Evolutionary conservation across 352 stramenopile genomes (phyloP).

Genomic region (Pythium volutum): DNA sequence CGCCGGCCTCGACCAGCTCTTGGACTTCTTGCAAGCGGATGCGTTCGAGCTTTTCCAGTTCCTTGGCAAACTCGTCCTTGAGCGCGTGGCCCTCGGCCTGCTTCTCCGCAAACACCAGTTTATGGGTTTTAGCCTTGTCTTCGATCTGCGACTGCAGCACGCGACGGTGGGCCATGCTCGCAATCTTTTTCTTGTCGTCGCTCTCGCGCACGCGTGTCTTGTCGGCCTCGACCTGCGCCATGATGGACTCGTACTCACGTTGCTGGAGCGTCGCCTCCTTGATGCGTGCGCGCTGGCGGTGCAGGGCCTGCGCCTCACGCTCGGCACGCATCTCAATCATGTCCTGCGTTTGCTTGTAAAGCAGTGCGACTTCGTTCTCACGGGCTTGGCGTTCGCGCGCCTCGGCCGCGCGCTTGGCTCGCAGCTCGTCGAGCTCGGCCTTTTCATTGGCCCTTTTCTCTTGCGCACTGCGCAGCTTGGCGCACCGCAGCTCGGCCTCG

Average conservation of each 20-base stretch:
- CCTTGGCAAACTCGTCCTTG: conserved; percentile 69
- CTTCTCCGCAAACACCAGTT: conserved; percentile 65
- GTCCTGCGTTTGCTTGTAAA: conserved; percentile 85
- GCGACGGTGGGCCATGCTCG: conserved; percentile 63
- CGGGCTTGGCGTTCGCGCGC: conserved; percentile 84
- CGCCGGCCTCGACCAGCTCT: conserved; percentile 81
- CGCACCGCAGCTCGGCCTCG: conserved; percentile 69
- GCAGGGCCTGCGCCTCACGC: conserved; percentile 63
- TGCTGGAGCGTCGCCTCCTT: conserved; percentile 83
- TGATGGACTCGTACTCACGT: conserved; percentile 88
- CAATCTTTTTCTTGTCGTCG: conserved; percentile 62
- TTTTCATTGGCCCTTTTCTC: conserved; percentile 87
- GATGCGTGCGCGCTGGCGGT: conserved; percentile 65
- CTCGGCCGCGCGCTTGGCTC: conserved; percentile 89
- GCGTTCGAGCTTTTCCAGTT: conserved; percentile 86
- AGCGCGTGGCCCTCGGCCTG: conserved; percentile 68
- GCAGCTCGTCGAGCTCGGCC: conserved; percentile 89
- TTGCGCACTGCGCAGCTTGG: conserved; percentile 76
- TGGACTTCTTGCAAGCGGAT: conserved; percentile 88
- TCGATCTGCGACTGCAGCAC: conserved; percentile 91
- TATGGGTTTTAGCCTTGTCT: conserved; percentile 74
- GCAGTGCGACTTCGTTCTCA: conserved; percentile 76
- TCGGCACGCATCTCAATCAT: conserved; percentile 70
- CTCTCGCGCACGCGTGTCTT: conserved; percentile 50
- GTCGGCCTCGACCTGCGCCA: conserved; percentile 74